Evolutionary conservation across 805 yeast genomes (phyloP).

Genomic region (Candida tammaniensis): DNA sequence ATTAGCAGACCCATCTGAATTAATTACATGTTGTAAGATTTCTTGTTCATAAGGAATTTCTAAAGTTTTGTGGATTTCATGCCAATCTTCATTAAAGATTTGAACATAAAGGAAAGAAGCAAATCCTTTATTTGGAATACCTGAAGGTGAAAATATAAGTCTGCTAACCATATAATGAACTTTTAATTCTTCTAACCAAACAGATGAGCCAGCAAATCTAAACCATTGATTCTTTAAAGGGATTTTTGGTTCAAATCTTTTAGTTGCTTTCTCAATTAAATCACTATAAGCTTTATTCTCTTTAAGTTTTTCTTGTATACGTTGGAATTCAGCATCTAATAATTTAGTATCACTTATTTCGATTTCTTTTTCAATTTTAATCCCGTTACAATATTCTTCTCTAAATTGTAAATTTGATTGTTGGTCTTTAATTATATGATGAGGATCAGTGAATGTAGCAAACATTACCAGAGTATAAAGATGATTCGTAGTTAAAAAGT

Average conservation of each 20-base stretch:
- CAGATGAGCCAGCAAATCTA: constrained; percentile 30
- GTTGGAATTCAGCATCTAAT: constrained; percentile 17
- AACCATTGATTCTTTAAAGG: constrained; percentile 27
- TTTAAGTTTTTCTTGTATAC: constrained; percentile 10
- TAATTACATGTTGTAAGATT: constrained; percentile 10
- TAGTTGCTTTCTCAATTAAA: constrained; percentile 15
- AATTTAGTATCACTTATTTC: constrained; percentile 13
- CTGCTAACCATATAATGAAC: constrained; percentile 31
- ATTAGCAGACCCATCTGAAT: constrained; percentile 17
- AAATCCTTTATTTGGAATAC: constrained; percentile 23
- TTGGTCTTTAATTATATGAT: constrained; percentile 7
- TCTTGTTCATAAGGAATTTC: constrained; percentile 19
- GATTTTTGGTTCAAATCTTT: constrained; percentile 18
- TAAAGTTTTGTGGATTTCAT: constrained; percentile 19
- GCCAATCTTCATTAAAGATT: constrained; percentile 19
- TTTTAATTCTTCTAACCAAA: constrained; percentile 30
- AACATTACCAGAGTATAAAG: constrained; percentile 7
- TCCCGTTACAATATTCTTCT: constrained; percentile 14
- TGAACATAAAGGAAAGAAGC: constrained; percentile 24
- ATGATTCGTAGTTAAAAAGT: constrained; percentile 7
- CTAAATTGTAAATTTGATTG: constrained; percentile 11
- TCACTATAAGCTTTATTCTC: constrained; percentile 12
- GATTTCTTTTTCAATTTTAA: constrained; percentile 13
- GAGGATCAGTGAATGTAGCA: constrained; percentile 19
- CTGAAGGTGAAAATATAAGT: constrained; percentile 23